Percentiles rank a stretch among this genome's conserved stretches.
Conservation (phyloP, 805 yeast species). For the Cyberlindnera misumaiensis region DNA sequence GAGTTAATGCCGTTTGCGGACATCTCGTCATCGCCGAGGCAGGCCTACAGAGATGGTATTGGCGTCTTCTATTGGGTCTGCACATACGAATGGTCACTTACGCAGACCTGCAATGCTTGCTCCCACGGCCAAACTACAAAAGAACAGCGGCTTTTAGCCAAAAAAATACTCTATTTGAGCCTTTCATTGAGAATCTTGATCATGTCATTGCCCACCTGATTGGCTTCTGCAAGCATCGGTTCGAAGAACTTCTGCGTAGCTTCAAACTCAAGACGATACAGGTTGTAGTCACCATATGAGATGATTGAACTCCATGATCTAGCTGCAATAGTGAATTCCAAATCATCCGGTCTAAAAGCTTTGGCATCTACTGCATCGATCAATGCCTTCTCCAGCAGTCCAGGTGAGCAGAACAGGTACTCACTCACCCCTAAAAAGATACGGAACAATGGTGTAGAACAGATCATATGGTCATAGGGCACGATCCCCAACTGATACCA, state of each 20-base stretch:
- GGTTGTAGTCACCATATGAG: conserved; percentile 61
- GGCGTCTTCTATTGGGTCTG: too few species aligned
- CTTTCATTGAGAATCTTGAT: conserved; percentile 44
- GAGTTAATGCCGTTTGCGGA: too few species aligned
- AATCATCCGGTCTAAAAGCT: conserved; percentile 78
- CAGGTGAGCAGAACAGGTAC: conserved; percentile 80
- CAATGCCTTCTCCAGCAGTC: conserved; percentile 72
- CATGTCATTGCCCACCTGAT: conserved; percentile 88
- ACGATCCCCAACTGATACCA: conserved; percentile 82
- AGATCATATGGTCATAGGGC: conserved; percentile 95
- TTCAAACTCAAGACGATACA: conserved; percentile 69
- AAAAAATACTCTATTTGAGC: conserved; percentile 1
- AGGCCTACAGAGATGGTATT: too few species aligned
- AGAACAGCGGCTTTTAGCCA: too few species aligned
- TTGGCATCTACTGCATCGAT: conserved; percentile 60
- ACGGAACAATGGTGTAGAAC: conserved; percentile 90
- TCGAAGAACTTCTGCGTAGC: conserved; percentile 75
- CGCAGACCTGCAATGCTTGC: too few species aligned
- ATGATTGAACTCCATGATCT: conserved; percentile 81
- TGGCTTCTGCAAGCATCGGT: conserved; percentile 87
- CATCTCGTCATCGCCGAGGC: too few species aligned
- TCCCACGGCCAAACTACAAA: too few species aligned
- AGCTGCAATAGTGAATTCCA: conserved; percentile 89
- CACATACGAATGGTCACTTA: too few species aligned
- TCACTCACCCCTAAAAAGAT: conserved; percentile 93